These are phyloP conservation scores for Parasarocladium wereldwijsianum DNA, from an alignment of 2,329 filamentous ascomycete genomes.

Conservation along the genomic window DNA sequence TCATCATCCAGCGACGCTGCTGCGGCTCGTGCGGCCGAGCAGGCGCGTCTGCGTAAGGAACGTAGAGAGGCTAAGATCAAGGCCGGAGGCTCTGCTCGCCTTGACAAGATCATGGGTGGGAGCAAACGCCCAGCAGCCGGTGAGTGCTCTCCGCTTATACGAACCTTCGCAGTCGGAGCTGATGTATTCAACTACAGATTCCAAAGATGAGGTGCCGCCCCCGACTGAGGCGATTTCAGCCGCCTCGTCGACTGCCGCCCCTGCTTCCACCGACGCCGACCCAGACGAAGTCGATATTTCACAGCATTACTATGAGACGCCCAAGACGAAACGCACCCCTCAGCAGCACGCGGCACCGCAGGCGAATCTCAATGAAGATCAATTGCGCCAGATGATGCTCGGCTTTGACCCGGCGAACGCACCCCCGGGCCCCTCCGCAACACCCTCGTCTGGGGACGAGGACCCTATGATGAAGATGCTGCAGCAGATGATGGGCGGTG, in stretches of 20 bases:
- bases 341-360: constrained; percentile 7
- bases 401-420: constrained; percentile 29
- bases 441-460: too few species aligned
- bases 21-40: constrained; percentile 40
- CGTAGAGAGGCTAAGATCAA: constrained; percentile 67
- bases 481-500: constrained; percentile 2
- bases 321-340: constrained; percentile 12
- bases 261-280: constrained; percentile 32
- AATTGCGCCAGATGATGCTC: constrained; percentile 51
- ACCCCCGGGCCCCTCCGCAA: constrained; percentile 2
- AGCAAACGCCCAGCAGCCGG: constrained; percentile 27
- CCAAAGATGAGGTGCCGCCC: too few species aligned
- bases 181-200: too few species aligned
- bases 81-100: constrained; percentile 51
- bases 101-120: constrained; percentile 63
- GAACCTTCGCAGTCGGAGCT: too few species aligned
- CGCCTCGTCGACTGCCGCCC: constrained; percentile 18
- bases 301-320: constrained; percentile 52
- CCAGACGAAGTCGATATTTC: constrained; percentile 70
- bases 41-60: constrained; percentile 64
- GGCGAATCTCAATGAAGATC: constrained; percentile 35
- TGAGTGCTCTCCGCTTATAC: too few species aligned
- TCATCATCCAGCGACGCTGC: constrained; percentile 27
- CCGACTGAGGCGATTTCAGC: constrained; percentile 13
- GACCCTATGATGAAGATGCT: constrained; percentile 2